phyloP scores from a whole-genome alignment of 2,329 filamentous ascomycete species.

The Xylaria sp. region DNA sequence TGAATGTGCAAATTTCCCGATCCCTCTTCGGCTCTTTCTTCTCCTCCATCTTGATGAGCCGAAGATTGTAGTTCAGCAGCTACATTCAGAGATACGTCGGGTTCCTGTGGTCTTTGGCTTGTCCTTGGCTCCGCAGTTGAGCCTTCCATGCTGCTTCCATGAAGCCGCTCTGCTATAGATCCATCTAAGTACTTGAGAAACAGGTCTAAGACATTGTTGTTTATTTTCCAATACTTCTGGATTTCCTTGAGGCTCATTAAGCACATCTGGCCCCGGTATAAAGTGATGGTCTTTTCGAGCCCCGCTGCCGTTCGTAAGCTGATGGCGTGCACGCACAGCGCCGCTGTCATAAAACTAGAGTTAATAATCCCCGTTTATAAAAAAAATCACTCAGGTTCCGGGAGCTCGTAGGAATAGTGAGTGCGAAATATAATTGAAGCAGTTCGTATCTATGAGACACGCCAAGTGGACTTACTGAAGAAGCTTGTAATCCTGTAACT shows the following conservation, averaged over 20 bases:
- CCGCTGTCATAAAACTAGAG: too few species aligned
- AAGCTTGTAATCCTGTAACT: neutral
- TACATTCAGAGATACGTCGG: neutral
- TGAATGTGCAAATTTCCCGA: neutral
- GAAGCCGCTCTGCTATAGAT: neutral
- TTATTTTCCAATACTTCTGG: constrained; percentile 8
- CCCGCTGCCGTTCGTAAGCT: neutral
- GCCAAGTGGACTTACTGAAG: too few species aligned
- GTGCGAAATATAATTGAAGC: too few species aligned
- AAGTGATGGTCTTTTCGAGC: neutral
- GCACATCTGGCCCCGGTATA: constrained; percentile 1
- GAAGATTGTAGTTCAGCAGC: neutral
- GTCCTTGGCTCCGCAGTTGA: neutral
- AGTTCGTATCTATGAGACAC: too few species aligned
- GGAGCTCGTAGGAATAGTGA: too few species aligned
- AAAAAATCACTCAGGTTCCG: too few species aligned
- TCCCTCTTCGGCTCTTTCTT: neutral
- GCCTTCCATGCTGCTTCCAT: neutral
- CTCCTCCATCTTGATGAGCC: neutral
- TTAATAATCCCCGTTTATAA: too few species aligned
- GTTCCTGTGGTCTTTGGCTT: neutral
- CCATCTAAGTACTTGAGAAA: neutral
- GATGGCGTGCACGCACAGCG: neutral
- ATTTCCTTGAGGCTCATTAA: constrained; percentile 4
- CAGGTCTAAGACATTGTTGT: constrained; percentile 2